Conservation (phyloP, 306 rosid genomes). For the Castanea sativa region DNA sequence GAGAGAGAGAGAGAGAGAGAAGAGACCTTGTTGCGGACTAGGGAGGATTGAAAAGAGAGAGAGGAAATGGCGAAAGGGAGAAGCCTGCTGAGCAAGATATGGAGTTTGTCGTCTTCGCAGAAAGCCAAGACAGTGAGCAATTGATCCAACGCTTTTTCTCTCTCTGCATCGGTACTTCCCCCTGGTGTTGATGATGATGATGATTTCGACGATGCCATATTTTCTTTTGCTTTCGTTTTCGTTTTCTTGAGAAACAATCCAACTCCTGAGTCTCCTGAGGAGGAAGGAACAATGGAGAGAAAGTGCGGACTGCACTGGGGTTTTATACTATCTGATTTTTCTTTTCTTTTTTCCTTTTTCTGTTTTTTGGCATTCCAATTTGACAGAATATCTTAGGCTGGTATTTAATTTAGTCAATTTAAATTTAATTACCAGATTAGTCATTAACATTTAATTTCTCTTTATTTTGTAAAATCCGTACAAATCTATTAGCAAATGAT, state of each 20-base stretch:
- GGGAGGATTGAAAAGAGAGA: conserved; percentile 57
- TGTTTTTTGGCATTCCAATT: no score
- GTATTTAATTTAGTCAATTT: no score
- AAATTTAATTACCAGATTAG: no score
- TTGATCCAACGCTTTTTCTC: conserved; percentile 82
- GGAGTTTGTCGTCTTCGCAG: conserved; percentile 87
- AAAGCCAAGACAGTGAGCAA: conserved; percentile 87
- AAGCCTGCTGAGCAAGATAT: conserved; percentile 70
- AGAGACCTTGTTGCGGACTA: conserved; percentile 80
- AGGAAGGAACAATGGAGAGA: no score
- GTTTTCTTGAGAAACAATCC: not conserved
- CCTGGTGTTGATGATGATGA: conserved; percentile 27
- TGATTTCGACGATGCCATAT: conserved; percentile 65
- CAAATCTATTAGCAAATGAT: no score
- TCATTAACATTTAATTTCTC: no score
- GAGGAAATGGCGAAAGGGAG: conserved; percentile 82
- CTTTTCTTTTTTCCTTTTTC: no score
- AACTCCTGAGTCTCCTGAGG: no score
- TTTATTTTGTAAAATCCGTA: no score
- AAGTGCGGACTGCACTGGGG: no score
- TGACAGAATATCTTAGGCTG: no score
- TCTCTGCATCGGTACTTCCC: conserved; percentile 58
- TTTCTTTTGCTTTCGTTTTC: not conserved
- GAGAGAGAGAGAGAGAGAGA: not conserved
- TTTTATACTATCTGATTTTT: no score